Base-by-base conservation (phyloP, 495 filamentous ascomycete genomes). In the Penicillium roqueforti region DNA sequence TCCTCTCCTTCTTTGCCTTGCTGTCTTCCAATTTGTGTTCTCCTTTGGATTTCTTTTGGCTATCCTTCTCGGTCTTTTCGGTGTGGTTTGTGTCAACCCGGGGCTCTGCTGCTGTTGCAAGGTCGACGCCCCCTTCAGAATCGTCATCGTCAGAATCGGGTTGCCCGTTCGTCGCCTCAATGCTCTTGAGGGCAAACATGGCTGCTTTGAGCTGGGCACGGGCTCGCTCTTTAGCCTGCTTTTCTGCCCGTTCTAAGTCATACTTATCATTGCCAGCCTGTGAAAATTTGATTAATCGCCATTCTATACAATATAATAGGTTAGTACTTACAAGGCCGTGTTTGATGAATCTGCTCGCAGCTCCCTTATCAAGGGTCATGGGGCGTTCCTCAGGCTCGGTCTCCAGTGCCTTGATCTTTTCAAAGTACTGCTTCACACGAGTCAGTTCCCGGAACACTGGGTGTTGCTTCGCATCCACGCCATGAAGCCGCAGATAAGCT, bases 381-480 rank as follows among this genome's bases (percentile, higher is more conserved):
- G 80, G 78, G 54, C 81, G 78, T 47, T 78, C 75, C 40, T 77
- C 76, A 0, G 81, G 71, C 28, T 70, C 71, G 1, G 58, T 69
- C 64, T 88, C 82, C 46, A 81, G 71, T 29, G 65, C 70, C 65
- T 95, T 87, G 61, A 97, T 91, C 74, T 97, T 98, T n/a, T 83
- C 83, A 63, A 95, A 91, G 69, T 97, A 97, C 67, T 91, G 86
- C 66, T 82, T 89, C 47, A 97, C 86, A 44, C 93, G 82, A 4
- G 81, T 83, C 49, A 98, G 77, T 74, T 98, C 93, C 42, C 74
- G 75, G 71, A 88, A 92, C 50, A 97, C 81, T 22, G 91, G 81
- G 63, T 97, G 95, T 47, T 88, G 79, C 66, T 87, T 89, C 11
- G 88, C 83, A 63, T 95, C 81, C 8, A 85, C 81, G 41, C 86